Evolutionary conservation across 768 basidiomycete species (phyloP).

Genomic region (Lyophyllum shimeji): DNA sequence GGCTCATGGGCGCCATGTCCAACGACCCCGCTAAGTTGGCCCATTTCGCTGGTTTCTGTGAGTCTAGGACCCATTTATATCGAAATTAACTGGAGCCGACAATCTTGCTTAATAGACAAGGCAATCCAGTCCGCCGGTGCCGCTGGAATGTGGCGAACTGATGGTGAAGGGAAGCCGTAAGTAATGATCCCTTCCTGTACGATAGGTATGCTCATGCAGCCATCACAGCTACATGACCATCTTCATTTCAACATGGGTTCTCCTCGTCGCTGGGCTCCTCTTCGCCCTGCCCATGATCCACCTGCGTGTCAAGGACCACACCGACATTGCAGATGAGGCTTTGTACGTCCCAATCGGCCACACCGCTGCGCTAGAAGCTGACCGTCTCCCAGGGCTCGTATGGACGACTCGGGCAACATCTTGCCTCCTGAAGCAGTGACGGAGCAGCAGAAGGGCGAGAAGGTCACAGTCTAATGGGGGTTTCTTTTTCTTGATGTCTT

Average conservation of each 20-base stretch:
- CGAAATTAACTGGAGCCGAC: background rate
- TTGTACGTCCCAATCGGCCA: conserved; percentile 37
- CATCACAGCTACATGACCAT: conserved; percentile 60
- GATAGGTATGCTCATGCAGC: background rate
- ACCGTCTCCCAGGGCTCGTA: conserved; percentile 28
- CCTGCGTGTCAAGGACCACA: conserved; percentile 61
- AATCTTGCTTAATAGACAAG: conserved; percentile 45
- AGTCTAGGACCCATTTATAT: conserved; percentile 22
- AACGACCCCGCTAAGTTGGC: conserved; percentile 81
- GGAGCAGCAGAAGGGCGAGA: background rate
- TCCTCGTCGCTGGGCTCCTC: conserved; percentile 61
- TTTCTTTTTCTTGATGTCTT: background rate
- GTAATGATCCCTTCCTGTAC: conserved; percentile 23
- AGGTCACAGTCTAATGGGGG: background rate
- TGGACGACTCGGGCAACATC: conserved; percentile 33
- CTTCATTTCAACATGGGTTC: conserved; percentile 70
- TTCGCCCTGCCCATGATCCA: conserved; percentile 76
- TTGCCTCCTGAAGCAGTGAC: background rate
- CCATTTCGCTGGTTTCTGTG: conserved; percentile 80
- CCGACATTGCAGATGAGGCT: conserved; percentile 49
- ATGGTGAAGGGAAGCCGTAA: conserved; percentile 61
- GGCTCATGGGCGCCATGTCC: conserved; percentile 86
- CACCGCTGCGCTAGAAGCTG: background rate
- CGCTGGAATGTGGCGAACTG: conserved; percentile 71
- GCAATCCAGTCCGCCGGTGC: conserved; percentile 78